These are phyloP conservation scores for Syzygium oleosum DNA, from an alignment of 345 rosid species.

Conservation along the genomic window DNA sequence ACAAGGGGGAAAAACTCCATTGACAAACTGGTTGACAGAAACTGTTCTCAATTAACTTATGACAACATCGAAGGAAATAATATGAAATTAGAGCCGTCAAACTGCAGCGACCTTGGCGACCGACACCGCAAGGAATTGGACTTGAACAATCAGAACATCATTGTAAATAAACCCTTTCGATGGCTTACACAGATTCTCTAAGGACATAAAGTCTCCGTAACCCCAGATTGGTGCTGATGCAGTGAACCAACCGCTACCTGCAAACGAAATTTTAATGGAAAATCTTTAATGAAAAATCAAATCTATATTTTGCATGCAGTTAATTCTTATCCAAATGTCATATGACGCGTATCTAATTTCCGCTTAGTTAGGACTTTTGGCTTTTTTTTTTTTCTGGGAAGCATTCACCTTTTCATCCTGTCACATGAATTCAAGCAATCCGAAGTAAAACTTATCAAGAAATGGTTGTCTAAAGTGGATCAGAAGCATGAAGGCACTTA, in stretches of 20 bases:
- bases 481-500: background rate
- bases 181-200: background rate
- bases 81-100: background rate
- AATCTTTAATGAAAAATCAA: background rate
- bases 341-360: background rate
- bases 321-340: background rate
- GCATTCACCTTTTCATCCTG: too few relatives aligned
- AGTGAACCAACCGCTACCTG: background rate
- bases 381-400: too few relatives aligned
- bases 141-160: background rate
- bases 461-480: background rate
- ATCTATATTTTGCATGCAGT: background rate
- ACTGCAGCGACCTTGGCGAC: background rate
- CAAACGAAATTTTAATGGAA: background rate
- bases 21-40: background rate
- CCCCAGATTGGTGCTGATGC: too few relatives aligned
- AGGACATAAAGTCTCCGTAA: background rate
- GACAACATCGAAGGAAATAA: background rate
- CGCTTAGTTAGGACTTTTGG: background rate
- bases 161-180: background rate
- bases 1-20: background rate
- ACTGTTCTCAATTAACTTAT: background rate
- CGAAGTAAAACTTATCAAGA: background rate
- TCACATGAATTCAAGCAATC: too few relatives aligned
- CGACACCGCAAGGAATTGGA: background rate